Percentiles rank a stretch among this genome's conserved stretches.
Evolutionary conservation across 1,284 basidiomycete genomes (phyloP).

Genomic region (Ustilago shanxiensis): DNA sequence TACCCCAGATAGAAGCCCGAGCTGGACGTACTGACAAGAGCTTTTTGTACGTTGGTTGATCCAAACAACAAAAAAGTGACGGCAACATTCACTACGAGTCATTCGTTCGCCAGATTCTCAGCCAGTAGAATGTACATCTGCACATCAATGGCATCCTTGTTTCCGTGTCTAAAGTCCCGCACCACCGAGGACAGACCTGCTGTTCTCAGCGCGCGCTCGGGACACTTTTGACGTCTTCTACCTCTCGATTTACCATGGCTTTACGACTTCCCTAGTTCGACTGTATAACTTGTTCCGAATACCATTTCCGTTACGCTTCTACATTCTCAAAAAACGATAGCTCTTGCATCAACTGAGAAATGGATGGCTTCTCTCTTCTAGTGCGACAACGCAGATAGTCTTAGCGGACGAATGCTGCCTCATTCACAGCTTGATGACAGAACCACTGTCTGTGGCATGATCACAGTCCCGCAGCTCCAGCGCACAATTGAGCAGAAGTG

Average conservation of each 20-base stretch:
- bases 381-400: neutral
- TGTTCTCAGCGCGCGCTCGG: neutral
- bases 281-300: conserved; percentile 1
- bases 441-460: neutral
- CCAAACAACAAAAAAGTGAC: conserved; percentile 83
- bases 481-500: conserved; percentile 6
- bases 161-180: neutral
- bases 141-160: neutral
- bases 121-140: conserved; percentile 54
- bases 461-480: neutral
- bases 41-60: neutral
- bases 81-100: conserved; percentile 98
- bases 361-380: neutral
- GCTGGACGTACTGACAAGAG: neutral
- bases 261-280: conserved; percentile 12
- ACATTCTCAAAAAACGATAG: too few relatives aligned
- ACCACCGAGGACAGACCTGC: neutral
- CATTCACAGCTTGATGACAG: neutral
- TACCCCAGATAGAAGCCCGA: neutral
- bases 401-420: neutral
- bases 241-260: neutral
- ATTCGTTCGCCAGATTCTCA: conserved; percentile 89
- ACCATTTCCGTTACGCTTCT: neutral
- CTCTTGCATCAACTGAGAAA: neutral
- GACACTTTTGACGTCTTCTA: neutral